Percentiles rank a stretch among this genome's conserved stretches.
These are phyloP conservation scores for Yamadazyma paraphyllophila DNA, from an alignment of 805 yeast genomes.

Conservation along the genomic window DNA sequence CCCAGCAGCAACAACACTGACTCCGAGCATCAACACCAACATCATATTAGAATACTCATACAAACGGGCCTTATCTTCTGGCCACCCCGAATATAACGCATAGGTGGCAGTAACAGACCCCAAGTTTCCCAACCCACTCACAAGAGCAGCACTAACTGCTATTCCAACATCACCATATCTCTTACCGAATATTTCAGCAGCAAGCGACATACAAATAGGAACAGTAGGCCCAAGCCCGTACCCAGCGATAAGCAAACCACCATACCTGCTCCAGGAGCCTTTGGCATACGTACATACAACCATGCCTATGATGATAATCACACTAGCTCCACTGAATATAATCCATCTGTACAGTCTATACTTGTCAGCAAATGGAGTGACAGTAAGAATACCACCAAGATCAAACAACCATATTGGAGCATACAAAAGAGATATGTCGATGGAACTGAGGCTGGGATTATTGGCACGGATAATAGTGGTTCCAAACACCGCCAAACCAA, in stretches of 20 bases:
- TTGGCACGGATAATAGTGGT: slow-evolving; percentile 69
- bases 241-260: slow-evolving; percentile 78
- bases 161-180: slow-evolving; percentile 80
- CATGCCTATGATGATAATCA: slow-evolving; percentile 71
- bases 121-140: slow-evolving; percentile 81
- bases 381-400: slow-evolving; percentile 64
- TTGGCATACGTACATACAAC: slow-evolving; percentile 73
- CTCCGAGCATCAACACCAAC: slow-evolving; percentile 72
- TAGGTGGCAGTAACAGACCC: slow-evolving; percentile 86
- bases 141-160: slow-evolving; percentile 80
- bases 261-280: slow-evolving; percentile 74
- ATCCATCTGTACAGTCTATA: slow-evolving; percentile 57
- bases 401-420: slow-evolving; percentile 94
- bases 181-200: slow-evolving; percentile 69
- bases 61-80: slow-evolving; percentile 61
- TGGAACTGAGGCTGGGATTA: slow-evolving; percentile 61
- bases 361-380: slow-evolving; percentile 80
- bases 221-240: slow-evolving; percentile 90
- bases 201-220: slow-evolving; percentile 82
- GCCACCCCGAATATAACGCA: slow-evolving; percentile 87
- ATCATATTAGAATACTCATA: slow-evolving; percentile 79
- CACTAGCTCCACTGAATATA: slow-evolving; percentile 60
- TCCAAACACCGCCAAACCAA: slow-evolving; percentile 81
- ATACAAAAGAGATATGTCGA: slow-evolving; percentile 68
- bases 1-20: slow-evolving; percentile 53